Evolutionary conservation across 2,329 filamentous ascomycete species (phyloP), one percentile per base, ranked within the genome.

Genomic region (Fusarium pseudocircinatum): DNA sequence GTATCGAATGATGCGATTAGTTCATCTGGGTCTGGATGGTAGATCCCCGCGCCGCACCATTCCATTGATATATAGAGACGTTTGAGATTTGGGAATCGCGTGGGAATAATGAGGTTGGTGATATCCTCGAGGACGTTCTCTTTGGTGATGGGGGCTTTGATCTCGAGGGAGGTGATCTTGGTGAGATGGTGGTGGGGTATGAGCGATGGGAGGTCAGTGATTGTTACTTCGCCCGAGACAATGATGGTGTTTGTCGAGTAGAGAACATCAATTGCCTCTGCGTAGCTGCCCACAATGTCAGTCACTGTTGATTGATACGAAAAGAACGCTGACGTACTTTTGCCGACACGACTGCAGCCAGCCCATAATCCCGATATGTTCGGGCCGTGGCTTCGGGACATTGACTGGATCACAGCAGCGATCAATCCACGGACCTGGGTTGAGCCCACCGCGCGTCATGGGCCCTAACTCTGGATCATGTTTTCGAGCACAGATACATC

Each of bases 331-430:
- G 9, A 28, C 40, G 44, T 36, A 53, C 62, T 63, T 65, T 54
- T 65, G 62, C 18, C 62, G 62, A 44, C 62, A 65, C 4, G 62
- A 65, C 10, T 12, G 39, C 9, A 65, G 4, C 62, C 62, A 65
- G 2, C 62, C 62, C 28, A 62, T 54, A 2, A 65, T 24, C 4
- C 58, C 47, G 4, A 65, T 40, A 0, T 30, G 49, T 7, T 13
- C 15, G 4, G 52, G n/a, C 15, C 14, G 24, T 37, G 32, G 43
- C 8, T 28, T 30, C 0, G 44, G 56, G n/a, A 34, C 26, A 12
- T 53, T 34, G 12, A n/a, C 28, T 2, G 22, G n/a, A n/a, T 46
- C 22, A 20, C 47, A 34, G 26, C 59, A 65, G 7, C 15, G 18
- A 26, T 63, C 58, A 7, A 20, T 36, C 62, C 62, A 63, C 5